Evolutionary conservation across 352 stramenopile genomes (phyloP), one percentile per base, ranked within the genome.

Genomic region (Phytophthora ohioensis): DNA sequence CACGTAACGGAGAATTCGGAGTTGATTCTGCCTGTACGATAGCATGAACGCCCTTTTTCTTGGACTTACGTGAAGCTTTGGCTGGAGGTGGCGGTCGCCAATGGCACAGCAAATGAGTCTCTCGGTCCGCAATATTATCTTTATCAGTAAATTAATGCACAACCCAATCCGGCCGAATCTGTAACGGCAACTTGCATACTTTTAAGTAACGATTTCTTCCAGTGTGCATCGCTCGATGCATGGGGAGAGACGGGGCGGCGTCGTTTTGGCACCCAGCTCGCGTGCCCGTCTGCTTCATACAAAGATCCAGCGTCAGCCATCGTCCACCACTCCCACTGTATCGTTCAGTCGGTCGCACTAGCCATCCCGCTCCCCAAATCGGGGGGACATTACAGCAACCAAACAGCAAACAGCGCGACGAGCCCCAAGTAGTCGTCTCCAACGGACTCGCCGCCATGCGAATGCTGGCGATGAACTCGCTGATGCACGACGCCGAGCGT

Each of bases 381-480:
- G 43, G 41, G 56, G 34, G 17, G 8, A 43, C 32, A n/a, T 21
- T 32, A 52, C 27, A 46, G 59, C 45, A 47, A 71, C 27, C 57
- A 65, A 62, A 73, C 51, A 71, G 43, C 69, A 74, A 71, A 71
- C 65, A 57, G 34, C 38, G 15, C 58, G 21, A 58, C 35, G 52
- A 53, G 35, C 30, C 30, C 30, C 15, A 51, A 31, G 36, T 4
- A 30, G 27, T 8, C 49, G 32, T 63, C 48, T 3, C 15, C 12
- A 34, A 4, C 41, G 10, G 34, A 21, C 8, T n/a, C 17, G 47
- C 17, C 43, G 46, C 67, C 48, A 70, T 76, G 71, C 72, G 63
- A 42, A 76, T 79, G 68, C 54, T 79, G 48, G 48, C 72, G 13
- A 74, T 74, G 57, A 76, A 74, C 47, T 58, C 72, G 67, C 63